Percentiles rank a stretch among this genome's conserved stretches.
Evolutionary conservation across 805 yeast species (phyloP).

Genomic region (Candida ascalaphidarum): DNA sequence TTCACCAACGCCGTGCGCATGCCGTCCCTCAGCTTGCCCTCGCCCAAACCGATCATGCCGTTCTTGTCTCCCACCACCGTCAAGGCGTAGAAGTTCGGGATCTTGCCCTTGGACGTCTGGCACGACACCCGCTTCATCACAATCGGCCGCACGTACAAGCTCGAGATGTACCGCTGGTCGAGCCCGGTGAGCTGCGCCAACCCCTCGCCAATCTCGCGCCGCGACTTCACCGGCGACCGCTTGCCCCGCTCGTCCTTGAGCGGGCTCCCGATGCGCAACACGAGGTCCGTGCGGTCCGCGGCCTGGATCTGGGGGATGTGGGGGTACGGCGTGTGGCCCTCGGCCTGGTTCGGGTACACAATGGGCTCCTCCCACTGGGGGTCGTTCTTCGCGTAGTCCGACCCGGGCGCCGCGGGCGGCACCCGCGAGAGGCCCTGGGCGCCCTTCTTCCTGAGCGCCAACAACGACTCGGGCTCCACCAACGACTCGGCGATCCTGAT

Average conservation of each 20-base stretch:
- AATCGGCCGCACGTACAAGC: conserved; percentile 56
- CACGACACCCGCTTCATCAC: conserved; percentile 76
- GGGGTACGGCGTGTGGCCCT: conserved; percentile 46
- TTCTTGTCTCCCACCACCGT: conserved; percentile 89
- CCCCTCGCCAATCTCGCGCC: conserved; percentile 31
- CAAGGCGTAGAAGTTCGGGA: conserved; percentile 70
- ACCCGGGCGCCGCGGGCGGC: conserved; percentile 56
- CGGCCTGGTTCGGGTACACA: conserved; percentile 41
- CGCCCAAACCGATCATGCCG: conserved; percentile 93
- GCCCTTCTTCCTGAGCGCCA: conserved; percentile 24
- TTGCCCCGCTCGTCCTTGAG: conserved; percentile 9
- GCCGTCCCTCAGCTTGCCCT: conserved; percentile 81
- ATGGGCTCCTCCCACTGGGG: conserved; percentile 66
- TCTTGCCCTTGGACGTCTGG: conserved; percentile 90
- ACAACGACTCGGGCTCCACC: conserved; percentile 58
- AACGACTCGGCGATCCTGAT: conserved; percentile 74
- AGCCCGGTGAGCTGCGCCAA: conserved; percentile 61
- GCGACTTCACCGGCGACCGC: conserved; percentile 4
- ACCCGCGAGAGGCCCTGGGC: conserved; percentile 35
- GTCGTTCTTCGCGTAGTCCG: conserved; percentile 65
- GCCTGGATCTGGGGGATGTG: conserved; percentile 47
- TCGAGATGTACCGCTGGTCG: conserved; percentile 50
- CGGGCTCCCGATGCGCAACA: conserved; percentile 29
- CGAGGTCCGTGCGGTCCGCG: conserved; percentile 38
- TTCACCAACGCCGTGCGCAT: conserved; percentile 67